A percentile compares a stretch with the other conserved stretches of the same genome.
These are phyloP conservation scores for Dalbergia oliveri DNA, from an alignment of 306 rosid genomes.

Conservation along the genomic window DNA sequence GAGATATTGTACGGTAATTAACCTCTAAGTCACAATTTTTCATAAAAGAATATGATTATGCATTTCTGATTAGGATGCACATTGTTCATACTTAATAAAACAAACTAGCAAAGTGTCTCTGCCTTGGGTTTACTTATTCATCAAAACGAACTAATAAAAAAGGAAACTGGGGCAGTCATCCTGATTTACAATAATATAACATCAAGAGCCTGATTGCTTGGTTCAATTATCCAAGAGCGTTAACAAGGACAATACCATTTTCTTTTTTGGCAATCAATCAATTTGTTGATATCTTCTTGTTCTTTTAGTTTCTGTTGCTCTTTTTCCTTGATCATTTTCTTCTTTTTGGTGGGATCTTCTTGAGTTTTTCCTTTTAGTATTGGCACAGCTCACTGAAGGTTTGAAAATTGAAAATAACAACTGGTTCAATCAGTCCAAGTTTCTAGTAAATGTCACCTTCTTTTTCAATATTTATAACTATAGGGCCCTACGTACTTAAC, in stretches of 20 bases:
- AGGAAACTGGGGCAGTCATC: background rate
- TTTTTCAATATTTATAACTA: background rate
- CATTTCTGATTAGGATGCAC: background rate
- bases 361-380: background rate
- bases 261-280: background rate
- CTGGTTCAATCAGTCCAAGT: background rate
- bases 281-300: background rate
- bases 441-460: constrained; percentile 3
- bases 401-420: constrained; percentile 10
- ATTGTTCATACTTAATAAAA: background rate
- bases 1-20: background rate
- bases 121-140: background rate
- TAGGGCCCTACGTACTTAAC: background rate
- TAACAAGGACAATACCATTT: background rate
- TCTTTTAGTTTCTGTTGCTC: constrained; percentile 23
- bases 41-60: background rate
- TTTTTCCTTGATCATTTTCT: constrained; percentile 2
- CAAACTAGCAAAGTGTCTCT: background rate
- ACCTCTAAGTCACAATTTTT: background rate
- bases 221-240: constrained; percentile 14
- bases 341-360: constrained; percentile 13
- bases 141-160: background rate
- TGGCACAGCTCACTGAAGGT: constrained; percentile 9
- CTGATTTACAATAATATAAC: background rate
- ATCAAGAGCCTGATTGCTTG: background rate